Evolutionary conservation across 306 rosid genomes (phyloP).

Genomic region (Astragalus membranaceus): DNA sequence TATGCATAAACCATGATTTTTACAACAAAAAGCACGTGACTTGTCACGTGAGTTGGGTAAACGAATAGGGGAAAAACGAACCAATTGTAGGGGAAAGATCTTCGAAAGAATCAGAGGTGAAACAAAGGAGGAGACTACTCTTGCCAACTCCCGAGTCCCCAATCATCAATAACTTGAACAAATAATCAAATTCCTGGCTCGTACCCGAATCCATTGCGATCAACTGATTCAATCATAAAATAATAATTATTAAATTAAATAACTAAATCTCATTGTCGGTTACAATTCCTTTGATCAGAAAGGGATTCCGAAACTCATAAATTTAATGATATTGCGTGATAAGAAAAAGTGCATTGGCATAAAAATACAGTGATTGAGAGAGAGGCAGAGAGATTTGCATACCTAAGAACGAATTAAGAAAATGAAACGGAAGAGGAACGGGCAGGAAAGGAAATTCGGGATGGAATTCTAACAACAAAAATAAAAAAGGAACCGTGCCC

Average conservation of each 20-base stretch:
- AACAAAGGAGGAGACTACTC: constrained; percentile 88
- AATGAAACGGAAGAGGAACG: not conserved
- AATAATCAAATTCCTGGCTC: constrained; percentile 70
- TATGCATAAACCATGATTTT: not conserved
- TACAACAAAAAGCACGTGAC: not conserved
- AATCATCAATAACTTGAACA: constrained; percentile 87
- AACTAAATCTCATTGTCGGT: not conserved
- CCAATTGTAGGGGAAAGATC: constrained; percentile 94
- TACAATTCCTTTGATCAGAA: not conserved
- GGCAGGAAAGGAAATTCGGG: too few relatives aligned
- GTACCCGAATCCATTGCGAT: constrained; percentile 56
- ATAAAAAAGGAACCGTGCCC: constrained; percentile 18
- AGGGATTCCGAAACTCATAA: not conserved
- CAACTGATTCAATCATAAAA: constrained; percentile 15
- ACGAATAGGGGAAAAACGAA: not conserved
- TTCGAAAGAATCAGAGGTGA: constrained; percentile 70
- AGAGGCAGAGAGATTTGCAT: not conserved
- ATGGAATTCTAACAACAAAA: not conserved
- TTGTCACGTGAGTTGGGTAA: not conserved
- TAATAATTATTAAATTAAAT: not conserved
- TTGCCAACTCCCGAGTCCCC: constrained; percentile 97
- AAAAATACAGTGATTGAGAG: not conserved
- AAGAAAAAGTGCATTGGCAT: not conserved
- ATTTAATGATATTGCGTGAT: too few relatives aligned
- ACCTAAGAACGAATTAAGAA: constrained; percentile 8